Percentiles rank a stretch among this genome's conserved stretches.
Conservation (phyloP, 257 asterid genomes). For the Solanum chmielewskii region DNA sequence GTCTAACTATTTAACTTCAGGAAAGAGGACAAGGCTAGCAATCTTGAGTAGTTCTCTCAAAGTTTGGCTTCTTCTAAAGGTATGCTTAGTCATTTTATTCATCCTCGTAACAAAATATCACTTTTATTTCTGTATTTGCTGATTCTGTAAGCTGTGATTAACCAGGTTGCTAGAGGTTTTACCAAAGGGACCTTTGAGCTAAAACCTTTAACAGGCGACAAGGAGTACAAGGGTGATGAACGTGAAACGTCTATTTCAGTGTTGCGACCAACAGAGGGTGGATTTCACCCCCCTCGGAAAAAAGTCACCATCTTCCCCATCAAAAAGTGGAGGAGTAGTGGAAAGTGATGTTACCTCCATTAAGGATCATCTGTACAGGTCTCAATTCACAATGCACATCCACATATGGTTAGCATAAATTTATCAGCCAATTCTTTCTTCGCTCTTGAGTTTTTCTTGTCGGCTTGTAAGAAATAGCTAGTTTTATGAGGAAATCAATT, state of each 20-base stretch:
- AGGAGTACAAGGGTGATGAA: constrained; percentile 16
- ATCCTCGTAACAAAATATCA: not conserved
- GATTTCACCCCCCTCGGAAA: constrained; percentile 25
- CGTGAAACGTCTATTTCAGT: constrained; percentile 31
- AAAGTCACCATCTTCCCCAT: constrained; percentile 57
- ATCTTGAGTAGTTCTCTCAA: constrained; percentile 89
- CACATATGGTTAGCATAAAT: not conserved
- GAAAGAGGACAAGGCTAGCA: constrained; percentile 84
- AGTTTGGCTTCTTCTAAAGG: constrained; percentile 97
- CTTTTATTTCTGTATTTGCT: not conserved
- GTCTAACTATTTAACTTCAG: constrained; percentile 85
- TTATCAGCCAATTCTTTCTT: not conserved
- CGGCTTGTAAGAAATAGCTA: not conserved
- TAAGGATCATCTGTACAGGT: not conserved
- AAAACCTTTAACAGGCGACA: constrained; percentile 51
- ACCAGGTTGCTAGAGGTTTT: constrained; percentile 81
- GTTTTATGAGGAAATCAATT: not conserved
- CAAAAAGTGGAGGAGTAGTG: constrained; percentile 52
- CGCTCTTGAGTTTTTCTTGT: not conserved
- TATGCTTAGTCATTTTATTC: constrained; percentile 10
- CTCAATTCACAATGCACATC: not conserved
- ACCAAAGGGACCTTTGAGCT: constrained; percentile 78
- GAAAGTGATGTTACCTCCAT: constrained; percentile 24
- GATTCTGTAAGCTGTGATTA: not conserved
- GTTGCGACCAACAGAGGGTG: constrained; percentile 36